Base-by-base conservation (phyloP, 2,329 filamentous ascomycete genomes). In the Penicillium digitatum region DNA sequence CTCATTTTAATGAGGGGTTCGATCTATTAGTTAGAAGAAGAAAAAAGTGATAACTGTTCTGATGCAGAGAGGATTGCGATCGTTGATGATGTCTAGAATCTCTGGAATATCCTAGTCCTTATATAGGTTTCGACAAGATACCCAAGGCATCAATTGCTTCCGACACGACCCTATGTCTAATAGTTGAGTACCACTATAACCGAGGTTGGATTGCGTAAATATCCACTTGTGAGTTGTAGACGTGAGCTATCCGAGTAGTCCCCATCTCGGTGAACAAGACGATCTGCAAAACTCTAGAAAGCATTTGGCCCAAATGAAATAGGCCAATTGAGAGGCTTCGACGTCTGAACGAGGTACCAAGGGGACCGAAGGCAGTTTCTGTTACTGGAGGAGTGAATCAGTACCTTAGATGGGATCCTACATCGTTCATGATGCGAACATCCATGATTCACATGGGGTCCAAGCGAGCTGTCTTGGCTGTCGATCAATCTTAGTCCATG, bases 1-100 rank as follows among this genome's bases (percentile, higher is more conserved):
- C 63, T 65, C 68, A 71, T 69, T 44, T 54, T 68, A 54, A 57
- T 46, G 43, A 18, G 43, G 9, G 8, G 40, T 45, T 38, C n/a
- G 6, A 16, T 16, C n/a, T 46, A n/a, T 9, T 46, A 31, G 37
- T 39, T 52, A 5, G 46, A 35, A 18, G 26, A 48, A 35, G 22
- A 37, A 26, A 38, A n/a, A 22, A 2, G 18, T 22, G 2, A 9
- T 27, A 14, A 14, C 29, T 32, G 12, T 31, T 22, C 7, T 29
- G n/a, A 32, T 18, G 40, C 7, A 11, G 32, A 24, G 2, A 18
- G 6, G 35, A 26, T 52, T 49, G 54, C 34, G 12, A 50, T 43
- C 31, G 31, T 38, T 34, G 20, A 26, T 56, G 49, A 48, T 37
- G n/a, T 18, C 9, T 20, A 24, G 24, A n/a, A 14, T 40, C 5